Evolutionary conservation across 2,329 filamentous ascomycete genomes (phyloP), one percentile per base, ranked within the genome.

Genomic region (Hymenoscyphus linearis): DNA sequence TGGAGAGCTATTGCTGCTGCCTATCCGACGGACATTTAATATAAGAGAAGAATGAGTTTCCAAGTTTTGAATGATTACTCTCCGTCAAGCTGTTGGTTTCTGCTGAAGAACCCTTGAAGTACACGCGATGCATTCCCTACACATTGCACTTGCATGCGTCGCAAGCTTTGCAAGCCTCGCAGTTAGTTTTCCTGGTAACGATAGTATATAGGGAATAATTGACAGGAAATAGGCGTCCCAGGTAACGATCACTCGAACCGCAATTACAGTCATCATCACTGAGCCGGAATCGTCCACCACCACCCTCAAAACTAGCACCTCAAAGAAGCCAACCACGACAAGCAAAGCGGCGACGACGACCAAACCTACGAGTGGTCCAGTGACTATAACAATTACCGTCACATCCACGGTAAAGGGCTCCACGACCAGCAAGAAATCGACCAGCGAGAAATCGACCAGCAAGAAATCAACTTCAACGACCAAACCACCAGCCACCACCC

Each of bases 161-260:
- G 25, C 13, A 25, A 36, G 27, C 22, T 18, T 58, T 10, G n/a
- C 44, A n/a, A 52, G 44, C 14, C 9, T 58, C n/a, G 9, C 40
- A 5, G 56, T 58, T 4, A 55, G 53, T 40, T 35, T 35, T 13
- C 10, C 26, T n/a, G 14, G 18, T 12, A 37, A 18, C 14, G n/a
- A 12, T 12, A 13, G 12, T 10, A 31, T 7, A 31, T 37, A 6
- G 18, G 5, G 18, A 55, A 14, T 18, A 25, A 25, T 31, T 40
- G 22, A 55, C 53, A 55, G n/a, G 22, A 55, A 2, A 1, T 9
- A 58, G 56, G 7, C 22, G 18, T 7, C 56, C 7, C 56, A 58
- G 52, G 27, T 22, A 3, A 59, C 57, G 25, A 44, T 59, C 16
- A 59, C 57, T 22, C 31, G 57, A 22, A 26, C 27, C 9, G 57